Base-by-base conservation (phyloP, 768 basidiomycete species). In the Suillus ampliporus region DNA sequence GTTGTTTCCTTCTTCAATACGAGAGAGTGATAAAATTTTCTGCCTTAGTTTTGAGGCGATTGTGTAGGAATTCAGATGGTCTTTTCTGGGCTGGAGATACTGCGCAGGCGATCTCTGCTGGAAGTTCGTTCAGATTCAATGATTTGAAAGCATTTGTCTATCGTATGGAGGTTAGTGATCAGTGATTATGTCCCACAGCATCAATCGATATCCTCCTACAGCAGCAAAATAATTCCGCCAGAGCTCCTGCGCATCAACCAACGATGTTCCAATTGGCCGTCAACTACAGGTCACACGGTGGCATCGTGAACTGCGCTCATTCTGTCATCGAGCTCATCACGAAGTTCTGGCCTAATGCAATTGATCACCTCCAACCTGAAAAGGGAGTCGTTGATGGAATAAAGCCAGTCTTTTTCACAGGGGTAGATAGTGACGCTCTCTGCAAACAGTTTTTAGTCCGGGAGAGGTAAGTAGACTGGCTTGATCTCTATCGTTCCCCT, bases 41-140 rank as follows among this genome's bases (percentile, higher is more conserved):
- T 38, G 3, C 5, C 26, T 9, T 23, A 91, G 90, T 92, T 4
- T 72, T 92, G 46, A 77, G 89, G 28, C 77, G 78, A 1, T 69
- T 92, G n/a, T 91, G 88, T 63, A 72, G 72, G 14, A 90, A 91
- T 67, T 80, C 84, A 0, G 76, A 89, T 59, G 89, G 90, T 0
- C 73, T 91, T n/a, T 89, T 92, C 65, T 91, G 89, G 88, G 90
- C 89, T 2, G 91, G 91, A 0, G 90, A 92, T 69, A 91, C 91
- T 0, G 89, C 91, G 0, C 91, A 92, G 65, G 89, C 90, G 0
- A 92, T 92, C 41, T 86, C 89, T 0, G 82, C 84, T 0, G 91
- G 90, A 3, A 89, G 88, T 64, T 82, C 88, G 0, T 92, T 92
- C 67, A 77, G 86, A 5, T 92, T 92, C 69, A 76, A 88, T 56